Conservation (phyloP, 192 early-diverging fungal species). For the Backusella mclennaniae region DNA sequence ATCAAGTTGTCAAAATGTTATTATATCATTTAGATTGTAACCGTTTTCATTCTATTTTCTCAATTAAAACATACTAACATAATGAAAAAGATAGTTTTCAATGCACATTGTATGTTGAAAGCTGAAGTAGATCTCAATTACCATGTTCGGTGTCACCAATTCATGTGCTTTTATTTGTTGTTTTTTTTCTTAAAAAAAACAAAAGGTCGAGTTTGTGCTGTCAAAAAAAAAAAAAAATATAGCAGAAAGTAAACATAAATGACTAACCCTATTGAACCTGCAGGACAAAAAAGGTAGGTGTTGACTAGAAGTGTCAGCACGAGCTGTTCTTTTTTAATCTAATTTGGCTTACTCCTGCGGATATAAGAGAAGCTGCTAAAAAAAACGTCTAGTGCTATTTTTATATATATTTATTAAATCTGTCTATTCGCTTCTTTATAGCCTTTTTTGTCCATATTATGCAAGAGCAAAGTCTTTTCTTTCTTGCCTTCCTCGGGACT, state of each 20-base stretch:
- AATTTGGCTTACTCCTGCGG: neutral
- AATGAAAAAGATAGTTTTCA: neutral
- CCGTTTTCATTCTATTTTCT: neutral
- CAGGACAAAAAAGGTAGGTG: neutral
- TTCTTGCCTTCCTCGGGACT: neutral
- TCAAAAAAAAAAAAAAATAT: neutral
- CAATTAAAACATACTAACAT: neutral
- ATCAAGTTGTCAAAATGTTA: neutral
- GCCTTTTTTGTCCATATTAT: neutral
- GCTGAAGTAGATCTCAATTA: neutral
- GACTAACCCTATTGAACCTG: neutral
- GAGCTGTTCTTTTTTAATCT: neutral
- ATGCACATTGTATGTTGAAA: neutral
- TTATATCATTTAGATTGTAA: neutral
- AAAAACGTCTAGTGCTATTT: neutral
- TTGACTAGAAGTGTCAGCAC: neutral
- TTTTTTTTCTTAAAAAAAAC: neutral
- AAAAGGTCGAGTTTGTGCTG: neutral
- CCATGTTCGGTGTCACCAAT: neutral
- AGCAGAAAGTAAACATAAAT: neutral
- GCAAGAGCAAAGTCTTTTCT: neutral
- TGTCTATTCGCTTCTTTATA: neutral
- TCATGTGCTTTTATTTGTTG: neutral
- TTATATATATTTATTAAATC: neutral
- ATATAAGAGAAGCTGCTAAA: neutral